Evolutionary conservation across 345 rosid genomes (phyloP).

Genomic region (Pugionium dolabratum): DNA sequence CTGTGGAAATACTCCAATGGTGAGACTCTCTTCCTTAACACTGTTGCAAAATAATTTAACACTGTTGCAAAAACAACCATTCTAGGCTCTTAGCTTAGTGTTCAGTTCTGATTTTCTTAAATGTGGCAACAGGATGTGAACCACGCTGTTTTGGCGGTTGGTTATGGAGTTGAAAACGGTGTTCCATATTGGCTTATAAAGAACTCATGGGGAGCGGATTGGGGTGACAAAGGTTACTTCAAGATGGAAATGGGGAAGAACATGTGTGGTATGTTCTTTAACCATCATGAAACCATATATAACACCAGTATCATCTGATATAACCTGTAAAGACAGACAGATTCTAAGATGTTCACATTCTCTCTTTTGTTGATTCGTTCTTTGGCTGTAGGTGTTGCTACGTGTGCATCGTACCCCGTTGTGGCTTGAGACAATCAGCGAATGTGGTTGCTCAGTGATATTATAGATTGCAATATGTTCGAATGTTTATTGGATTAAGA

Average conservation of each 20-base stretch:
- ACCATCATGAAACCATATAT: too few relatives aligned
- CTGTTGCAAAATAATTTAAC: background rate
- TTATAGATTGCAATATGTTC: background rate
- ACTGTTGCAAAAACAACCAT: background rate
- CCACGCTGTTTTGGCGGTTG: slow-evolving; percentile 95
- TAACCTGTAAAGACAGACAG: too few relatives aligned
- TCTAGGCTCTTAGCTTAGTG: background rate
- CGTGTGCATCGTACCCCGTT: slow-evolving; percentile 35
- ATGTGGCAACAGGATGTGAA: slow-evolving; percentile 75
- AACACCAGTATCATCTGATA: too few relatives aligned
- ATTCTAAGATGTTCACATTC: background rate
- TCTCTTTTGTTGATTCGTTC: background rate
- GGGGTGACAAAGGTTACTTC: slow-evolving; percentile 85
- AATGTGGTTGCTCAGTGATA: slow-evolving; percentile 20
- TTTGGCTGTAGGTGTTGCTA: slow-evolving; percentile 32
- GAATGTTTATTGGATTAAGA: slow-evolving; percentile 16
- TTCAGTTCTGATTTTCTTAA: background rate
- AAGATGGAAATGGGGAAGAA: slow-evolving; percentile 90
- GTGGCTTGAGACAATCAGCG: slow-evolving; percentile 14
- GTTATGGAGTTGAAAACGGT: slow-evolving; percentile 80
- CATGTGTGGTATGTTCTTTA: slow-evolving; percentile 67
- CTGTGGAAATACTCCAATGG: slow-evolving; percentile 79
- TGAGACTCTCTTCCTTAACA: slow-evolving; percentile 38
- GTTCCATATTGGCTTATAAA: slow-evolving; percentile 84
- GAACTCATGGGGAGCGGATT: slow-evolving; percentile 78